Evolutionary conservation across 2,329 filamentous ascomycete species (phyloP), one percentile per base, ranked within the genome.

Genomic region (Cucurbitaria berberidis): DNA sequence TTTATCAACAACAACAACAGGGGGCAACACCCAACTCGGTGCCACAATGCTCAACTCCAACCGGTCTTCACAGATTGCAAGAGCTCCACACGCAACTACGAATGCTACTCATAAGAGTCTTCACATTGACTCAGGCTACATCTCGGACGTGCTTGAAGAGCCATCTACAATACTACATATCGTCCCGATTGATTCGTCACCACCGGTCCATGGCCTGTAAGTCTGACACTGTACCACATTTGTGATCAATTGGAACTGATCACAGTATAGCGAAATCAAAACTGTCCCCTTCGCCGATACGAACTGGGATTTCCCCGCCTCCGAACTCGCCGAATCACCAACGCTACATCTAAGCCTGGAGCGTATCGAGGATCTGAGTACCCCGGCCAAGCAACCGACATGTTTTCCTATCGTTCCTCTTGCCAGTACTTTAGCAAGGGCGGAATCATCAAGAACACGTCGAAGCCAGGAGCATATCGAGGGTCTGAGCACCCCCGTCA

Each of bases 321-420:
- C 39, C 13, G 13, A 26, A 27, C n/a, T 30, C 21, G 29, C 19
- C n/a, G 4, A 19, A 13, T 30, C n/a, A 29, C 27, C 29, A 41
- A 49, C 38, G 27, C 27, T 30, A 3, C 27, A 11, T 30, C 11
- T 13, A 30, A 30, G 27, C 10, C 8, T 30, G 27, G 27, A 26
- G 8, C 5, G 19, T 8, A 35, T 39, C 21, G 35, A 22, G 13
- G 21, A 29, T 21, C 21, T 49, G 26, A 22, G n/a, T 2, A 38
- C 11, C 26, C 15, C 30, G 2, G 22, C 39, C 39, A 50, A 44
- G 18, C 36, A 22, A 16, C 47, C 47, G 1, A 44, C 21, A 11
- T 32, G 24, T 3, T 50, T 50, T 15, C 47, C 47, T 3, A 50
- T 50, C 21, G 26, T 13, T 7, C 47, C 47, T 13, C 40, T 44